Conservation (phyloP, 345 rosid species). For the Luvunga scandens region DNA sequence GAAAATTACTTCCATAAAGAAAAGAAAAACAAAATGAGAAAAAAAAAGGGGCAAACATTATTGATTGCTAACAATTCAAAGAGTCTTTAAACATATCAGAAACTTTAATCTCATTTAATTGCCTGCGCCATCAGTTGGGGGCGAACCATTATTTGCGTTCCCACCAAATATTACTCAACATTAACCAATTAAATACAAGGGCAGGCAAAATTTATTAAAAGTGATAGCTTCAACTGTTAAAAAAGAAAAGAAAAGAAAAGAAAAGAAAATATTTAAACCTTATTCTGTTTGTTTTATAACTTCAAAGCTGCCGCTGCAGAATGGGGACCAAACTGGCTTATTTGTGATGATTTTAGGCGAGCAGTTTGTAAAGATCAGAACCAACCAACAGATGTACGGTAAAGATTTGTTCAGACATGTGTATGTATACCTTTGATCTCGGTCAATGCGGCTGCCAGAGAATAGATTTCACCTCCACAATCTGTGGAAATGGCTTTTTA, state of each 20-base stretch:
- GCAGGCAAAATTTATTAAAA: background rate
- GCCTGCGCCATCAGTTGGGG: too few relatives aligned
- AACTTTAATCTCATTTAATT: background rate
- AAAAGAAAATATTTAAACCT: too few relatives aligned
- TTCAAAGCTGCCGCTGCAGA: background rate
- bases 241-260: too few relatives aligned
- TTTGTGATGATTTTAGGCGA: background rate
- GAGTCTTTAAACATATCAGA: background rate
- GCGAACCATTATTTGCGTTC: too few relatives aligned
- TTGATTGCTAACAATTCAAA: background rate
- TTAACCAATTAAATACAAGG: background rate
- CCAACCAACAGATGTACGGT: background rate
- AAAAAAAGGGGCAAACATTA: too few relatives aligned
- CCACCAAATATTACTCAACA: background rate
- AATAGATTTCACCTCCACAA: background rate
- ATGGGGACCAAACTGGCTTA: background rate
- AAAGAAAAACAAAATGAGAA: too few relatives aligned
- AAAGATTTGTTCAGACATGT: background rate
- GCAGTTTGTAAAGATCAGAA: background rate
- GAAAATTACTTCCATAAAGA: background rate
- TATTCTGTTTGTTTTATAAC: background rate
- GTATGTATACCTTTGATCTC: background rate
- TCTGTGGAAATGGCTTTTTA: constrained; percentile 10
- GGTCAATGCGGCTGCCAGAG: constrained; percentile 10
- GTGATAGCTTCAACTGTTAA: background rate